These are phyloP conservation scores for Paradendryphiella salina DNA, from an alignment of 2,329 filamentous ascomycete genomes.

Conservation along the genomic window DNA sequence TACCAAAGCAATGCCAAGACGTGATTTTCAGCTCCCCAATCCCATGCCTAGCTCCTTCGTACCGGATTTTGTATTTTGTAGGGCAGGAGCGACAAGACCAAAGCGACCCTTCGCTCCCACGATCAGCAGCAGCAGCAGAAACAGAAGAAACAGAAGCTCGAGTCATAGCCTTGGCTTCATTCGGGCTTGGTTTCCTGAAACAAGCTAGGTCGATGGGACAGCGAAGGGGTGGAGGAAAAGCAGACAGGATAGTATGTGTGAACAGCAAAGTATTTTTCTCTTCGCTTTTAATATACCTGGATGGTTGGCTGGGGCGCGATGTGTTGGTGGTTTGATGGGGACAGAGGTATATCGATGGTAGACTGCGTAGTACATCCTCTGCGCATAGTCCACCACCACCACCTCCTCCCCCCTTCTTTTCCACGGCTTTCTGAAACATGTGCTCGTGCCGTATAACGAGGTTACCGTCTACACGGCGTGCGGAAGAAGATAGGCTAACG, in stretches of 20 bases:
- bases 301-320: not conserved
- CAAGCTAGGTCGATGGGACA: too few species aligned
- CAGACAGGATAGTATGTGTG: not conserved
- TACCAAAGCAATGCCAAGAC: not conserved
- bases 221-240: not conserved
- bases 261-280: not conserved
- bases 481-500: not conserved
- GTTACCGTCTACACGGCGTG: not conserved
- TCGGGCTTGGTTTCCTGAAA: not conserved
- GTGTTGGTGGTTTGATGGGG: not conserved
- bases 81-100: not conserved
- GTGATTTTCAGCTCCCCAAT: not conserved
- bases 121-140: not conserved
- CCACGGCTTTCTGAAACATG: not conserved
- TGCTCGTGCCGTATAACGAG: not conserved
- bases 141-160: too few species aligned
- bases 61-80: not conserved
- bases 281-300: not conserved
- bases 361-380: not conserved
- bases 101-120: too few species aligned
- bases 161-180: not conserved
- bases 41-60: not conserved
- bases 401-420: not conserved
- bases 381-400: not conserved
- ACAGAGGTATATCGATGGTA: not conserved